Conservation (phyloP, 1,284 basidiomycete genomes). For the Trichosporon ovoides region DNA sequence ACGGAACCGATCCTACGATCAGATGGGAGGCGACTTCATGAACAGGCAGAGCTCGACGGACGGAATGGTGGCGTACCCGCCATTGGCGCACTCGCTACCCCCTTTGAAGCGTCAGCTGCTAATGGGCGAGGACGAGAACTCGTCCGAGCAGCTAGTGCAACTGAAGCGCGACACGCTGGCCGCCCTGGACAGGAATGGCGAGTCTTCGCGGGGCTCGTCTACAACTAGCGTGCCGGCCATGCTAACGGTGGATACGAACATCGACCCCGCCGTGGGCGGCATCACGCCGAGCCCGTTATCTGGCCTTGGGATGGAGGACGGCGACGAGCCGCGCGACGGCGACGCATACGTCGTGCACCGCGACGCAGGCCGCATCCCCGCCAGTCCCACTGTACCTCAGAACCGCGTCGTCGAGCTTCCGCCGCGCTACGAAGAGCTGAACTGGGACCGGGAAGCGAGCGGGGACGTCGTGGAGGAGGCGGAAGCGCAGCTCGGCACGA, state of each 20-base stretch:
- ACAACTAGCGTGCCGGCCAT: background rate
- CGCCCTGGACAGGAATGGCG: constrained; percentile 4
- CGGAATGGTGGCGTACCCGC: constrained; percentile 21
- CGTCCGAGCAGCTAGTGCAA: background rate
- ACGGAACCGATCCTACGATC: background rate
- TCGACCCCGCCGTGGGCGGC: background rate
- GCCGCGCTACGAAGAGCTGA: constrained; percentile 43
- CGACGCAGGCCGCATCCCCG: constrained; percentile 35
- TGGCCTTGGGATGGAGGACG: background rate
- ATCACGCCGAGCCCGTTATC: background rate
- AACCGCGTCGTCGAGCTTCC: constrained; percentile 36
- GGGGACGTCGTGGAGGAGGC: background rate
- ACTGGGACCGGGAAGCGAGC: constrained; percentile 30
- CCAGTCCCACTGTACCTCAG: background rate
- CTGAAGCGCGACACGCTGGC: constrained; percentile 44
- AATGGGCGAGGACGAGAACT: background rate
- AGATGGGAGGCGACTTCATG: constrained; percentile 18
- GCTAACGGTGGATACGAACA: background rate
- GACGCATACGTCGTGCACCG: constrained; percentile 40
- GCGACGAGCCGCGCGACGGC: background rate
- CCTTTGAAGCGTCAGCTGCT: background rate
- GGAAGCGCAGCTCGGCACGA: background rate
- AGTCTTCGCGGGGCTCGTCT: background rate
- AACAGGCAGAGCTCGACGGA: constrained; percentile 25
- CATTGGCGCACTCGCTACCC: background rate